phyloP scores from a whole-genome alignment of 495 filamentous ascomycete species.

The Talaromyces trachyspermus region DNA sequence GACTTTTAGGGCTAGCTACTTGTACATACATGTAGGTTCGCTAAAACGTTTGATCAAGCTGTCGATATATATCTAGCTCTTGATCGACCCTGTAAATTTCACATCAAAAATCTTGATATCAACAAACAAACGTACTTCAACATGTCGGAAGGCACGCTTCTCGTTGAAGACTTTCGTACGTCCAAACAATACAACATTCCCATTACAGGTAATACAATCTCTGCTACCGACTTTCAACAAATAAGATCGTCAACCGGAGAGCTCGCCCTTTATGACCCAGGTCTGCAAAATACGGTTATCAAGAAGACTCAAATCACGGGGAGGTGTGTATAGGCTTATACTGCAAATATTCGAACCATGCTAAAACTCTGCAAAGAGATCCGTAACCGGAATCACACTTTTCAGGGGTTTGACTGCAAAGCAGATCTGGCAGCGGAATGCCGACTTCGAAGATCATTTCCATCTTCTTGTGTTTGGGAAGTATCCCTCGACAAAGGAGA shows the following conservation, averaged over 20 bases:
- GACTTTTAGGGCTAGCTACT: too few species aligned
- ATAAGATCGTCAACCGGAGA: constrained; percentile 34
- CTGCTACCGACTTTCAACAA: constrained; percentile 39
- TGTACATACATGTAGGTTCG: too few species aligned
- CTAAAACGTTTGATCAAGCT: too few species aligned
- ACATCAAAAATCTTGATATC: too few species aligned
- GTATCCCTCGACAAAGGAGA: constrained; percentile 19
- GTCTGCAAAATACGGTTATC: constrained; percentile 47
- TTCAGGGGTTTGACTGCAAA: constrained; percentile 27
- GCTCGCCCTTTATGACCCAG: constrained; percentile 46
- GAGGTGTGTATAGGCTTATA: background rate
- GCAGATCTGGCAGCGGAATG: constrained; percentile 20
- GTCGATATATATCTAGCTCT: too few species aligned
- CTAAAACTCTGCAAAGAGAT: background rate
- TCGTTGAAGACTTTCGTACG: constrained; percentile 44
- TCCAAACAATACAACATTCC: constrained; percentile 42
- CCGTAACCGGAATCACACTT: constrained; percentile 10
- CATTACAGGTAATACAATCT: constrained; percentile 41
- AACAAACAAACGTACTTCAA: constrained; percentile 3
- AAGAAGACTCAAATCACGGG: constrained; percentile 39
- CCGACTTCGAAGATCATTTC: constrained; percentile 32
- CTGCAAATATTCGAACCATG: background rate
- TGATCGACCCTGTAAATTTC: too few species aligned
- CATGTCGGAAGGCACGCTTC: constrained; percentile 29
- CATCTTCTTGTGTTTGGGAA: constrained; percentile 28